Evolutionary conservation across 208 protist species (phyloP).

Genomic region (Crithidia sp.): DNA sequence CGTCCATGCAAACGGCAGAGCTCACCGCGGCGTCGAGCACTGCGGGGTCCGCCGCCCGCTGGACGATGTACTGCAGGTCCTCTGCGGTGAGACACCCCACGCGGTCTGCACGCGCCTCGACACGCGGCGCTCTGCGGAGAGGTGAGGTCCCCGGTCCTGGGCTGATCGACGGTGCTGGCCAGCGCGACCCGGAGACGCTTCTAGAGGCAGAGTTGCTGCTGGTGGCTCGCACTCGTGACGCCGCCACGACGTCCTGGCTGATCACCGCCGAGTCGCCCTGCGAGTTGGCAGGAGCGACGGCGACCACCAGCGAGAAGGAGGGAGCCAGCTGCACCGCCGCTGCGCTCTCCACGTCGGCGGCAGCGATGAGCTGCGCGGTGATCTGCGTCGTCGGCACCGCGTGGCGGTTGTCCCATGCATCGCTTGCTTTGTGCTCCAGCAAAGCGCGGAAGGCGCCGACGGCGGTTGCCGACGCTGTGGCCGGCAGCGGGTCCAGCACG

Average conservation of each 20-base stretch:
- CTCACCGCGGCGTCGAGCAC: conserved; percentile 13
- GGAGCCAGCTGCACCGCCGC: conserved; percentile 38
- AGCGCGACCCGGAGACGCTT: conserved; percentile 9
- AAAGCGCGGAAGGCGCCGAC: conserved; percentile 20
- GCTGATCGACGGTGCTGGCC: background rate
- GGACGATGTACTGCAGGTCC: conserved; percentile 22
- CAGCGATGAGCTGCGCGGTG: conserved; percentile 50
- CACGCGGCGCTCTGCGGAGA: background rate
- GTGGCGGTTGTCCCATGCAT: no score
- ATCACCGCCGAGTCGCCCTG: conserved; percentile 54
- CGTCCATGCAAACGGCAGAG: conserved; percentile 16
- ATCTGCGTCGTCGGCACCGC: background rate
- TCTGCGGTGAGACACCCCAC: conserved; percentile 10
- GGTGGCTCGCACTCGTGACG: conserved; percentile 33
- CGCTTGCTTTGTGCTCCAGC: conserved; percentile 15
- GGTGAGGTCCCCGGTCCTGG: background rate
- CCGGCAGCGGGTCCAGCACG: conserved; percentile 57
- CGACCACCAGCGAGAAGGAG: conserved; percentile 55
- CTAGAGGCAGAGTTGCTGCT: conserved; percentile 17
- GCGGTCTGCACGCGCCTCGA: background rate
- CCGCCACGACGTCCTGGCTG: conserved; percentile 66
- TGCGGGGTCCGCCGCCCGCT: conserved; percentile 17
- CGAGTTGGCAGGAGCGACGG: conserved; percentile 40
- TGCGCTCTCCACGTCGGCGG: conserved; percentile 46
- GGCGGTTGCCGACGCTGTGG: conserved; percentile 7